A percentile compares a stretch with the other conserved stretches of the same genome.
Conservation (phyloP, 176 grass and related monocot species). For the Puccinellia tenuiflora region DNA sequence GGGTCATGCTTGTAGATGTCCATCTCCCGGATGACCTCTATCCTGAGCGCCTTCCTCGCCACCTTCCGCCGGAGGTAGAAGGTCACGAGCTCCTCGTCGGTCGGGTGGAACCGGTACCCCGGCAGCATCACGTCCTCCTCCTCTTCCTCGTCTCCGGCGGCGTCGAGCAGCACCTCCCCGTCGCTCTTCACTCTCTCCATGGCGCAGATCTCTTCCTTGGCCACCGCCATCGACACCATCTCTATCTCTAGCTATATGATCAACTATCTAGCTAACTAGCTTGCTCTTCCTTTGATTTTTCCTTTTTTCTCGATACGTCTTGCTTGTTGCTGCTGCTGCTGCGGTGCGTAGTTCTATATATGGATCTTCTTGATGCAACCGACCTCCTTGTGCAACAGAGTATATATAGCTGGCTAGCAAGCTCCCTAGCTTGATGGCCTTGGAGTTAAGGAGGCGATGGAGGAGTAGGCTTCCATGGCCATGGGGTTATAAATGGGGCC, state of each 20-base stretch:
- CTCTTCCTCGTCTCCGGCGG: slow-evolving; percentile 3
- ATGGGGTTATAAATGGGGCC: slow-evolving; percentile 18
- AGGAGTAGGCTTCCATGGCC: neutral
- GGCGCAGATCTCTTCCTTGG: neutral
- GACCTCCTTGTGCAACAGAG: neutral
- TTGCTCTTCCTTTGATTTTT: neutral
- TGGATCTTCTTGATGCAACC: neutral
- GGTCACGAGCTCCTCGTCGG: slow-evolving; percentile 84
- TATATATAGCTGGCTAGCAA: neutral
- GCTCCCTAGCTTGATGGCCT: neutral
- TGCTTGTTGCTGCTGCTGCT: neutral
- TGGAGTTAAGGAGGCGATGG: slow-evolving; percentile 6
- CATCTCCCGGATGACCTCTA: slow-evolving; percentile 82
- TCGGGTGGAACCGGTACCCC: slow-evolving; percentile 90
- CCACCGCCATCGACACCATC: slow-evolving; percentile 12
- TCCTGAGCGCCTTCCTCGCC: slow-evolving; percentile 54
- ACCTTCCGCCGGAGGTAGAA: slow-evolving; percentile 87
- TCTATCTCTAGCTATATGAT: neutral
- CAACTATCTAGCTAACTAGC: neutral
- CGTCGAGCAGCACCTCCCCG: slow-evolving; percentile 16
- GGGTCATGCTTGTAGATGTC: slow-evolving; percentile 93
- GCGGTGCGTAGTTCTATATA: neutral
- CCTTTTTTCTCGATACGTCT: neutral
- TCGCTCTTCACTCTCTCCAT: slow-evolving; percentile 32
- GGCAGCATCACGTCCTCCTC: slow-evolving; percentile 52